A percentile compares a stretch with the other conserved stretches of the same genome.
These are phyloP conservation scores for Termitomyces eurrhizus DNA, from an alignment of 768 basidiomycete species.

Conservation along the genomic window DNA sequence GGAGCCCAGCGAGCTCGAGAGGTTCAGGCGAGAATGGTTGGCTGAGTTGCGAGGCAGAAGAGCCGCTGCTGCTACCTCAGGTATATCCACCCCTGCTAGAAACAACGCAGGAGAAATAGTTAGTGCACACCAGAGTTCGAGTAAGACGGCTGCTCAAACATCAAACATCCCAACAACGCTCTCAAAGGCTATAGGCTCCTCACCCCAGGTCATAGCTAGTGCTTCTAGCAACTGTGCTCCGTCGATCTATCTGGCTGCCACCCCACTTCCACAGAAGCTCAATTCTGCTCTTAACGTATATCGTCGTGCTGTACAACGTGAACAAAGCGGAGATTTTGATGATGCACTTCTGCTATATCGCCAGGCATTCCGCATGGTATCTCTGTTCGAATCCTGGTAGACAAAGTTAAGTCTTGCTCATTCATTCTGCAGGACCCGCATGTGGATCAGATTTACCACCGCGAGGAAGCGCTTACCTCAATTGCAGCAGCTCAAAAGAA, in stretches of 20 bases:
- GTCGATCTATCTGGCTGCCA: constrained; percentile 22
- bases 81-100: neutral
- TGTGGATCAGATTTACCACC: constrained; percentile 69
- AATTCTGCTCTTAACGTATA: constrained; percentile 62
- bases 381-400: neutral
- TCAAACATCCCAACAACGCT: neutral
- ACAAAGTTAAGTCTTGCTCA: constrained; percentile 1
- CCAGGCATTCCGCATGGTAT: constrained; percentile 67
- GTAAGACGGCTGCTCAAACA: constrained; percentile 1
- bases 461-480: constrained; percentile 46
- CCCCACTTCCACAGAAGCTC: constrained; percentile 31
- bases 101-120: constrained; percentile 7
- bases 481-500: constrained; percentile 26
- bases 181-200: constrained; percentile 13
- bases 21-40: constrained; percentile 74
- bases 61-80: constrained; percentile 10
- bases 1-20: constrained; percentile 59
- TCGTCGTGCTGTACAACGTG: constrained; percentile 62
- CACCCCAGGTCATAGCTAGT: constrained; percentile 16
- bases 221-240: constrained; percentile 17
- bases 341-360: constrained; percentile 76
- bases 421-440: constrained; percentile 44
- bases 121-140: neutral
- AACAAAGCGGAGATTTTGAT: constrained; percentile 72
- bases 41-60: constrained; percentile 51